Conservation (phyloP, 148 eudicot species). For the Rhododendron ferrugineum region DNA sequence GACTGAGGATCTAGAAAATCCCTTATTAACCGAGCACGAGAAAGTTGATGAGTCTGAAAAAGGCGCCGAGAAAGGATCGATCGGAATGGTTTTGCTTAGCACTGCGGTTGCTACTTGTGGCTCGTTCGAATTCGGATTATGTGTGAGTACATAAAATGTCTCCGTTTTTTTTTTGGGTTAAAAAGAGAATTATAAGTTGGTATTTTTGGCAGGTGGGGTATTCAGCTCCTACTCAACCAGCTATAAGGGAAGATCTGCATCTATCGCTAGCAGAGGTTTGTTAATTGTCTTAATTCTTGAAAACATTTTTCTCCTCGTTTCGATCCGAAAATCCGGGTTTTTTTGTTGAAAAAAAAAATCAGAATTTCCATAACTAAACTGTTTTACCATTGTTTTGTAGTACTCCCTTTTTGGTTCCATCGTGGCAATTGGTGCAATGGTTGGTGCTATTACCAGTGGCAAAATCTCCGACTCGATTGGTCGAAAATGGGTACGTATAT, state of each 20-base stretch:
- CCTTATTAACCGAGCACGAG: slow-evolving; percentile 18
- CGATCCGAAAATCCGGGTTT: not conserved
- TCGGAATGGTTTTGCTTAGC: slow-evolving; percentile 56
- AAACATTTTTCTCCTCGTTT: not conserved
- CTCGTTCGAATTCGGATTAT: slow-evolving; percentile 68
- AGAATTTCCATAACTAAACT: not conserved
- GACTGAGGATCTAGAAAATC: slow-evolving; percentile 44
- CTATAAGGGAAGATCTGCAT: slow-evolving; percentile 58
- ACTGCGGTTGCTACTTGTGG: slow-evolving; percentile 76
- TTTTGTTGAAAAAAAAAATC: not conserved
- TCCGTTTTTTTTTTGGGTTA: not conserved
- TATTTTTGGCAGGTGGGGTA: slow-evolving; percentile 70
- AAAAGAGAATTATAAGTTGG: slow-evolving; percentile 7
- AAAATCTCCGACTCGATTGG: slow-evolving; percentile 60
- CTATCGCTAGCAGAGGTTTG: slow-evolving; percentile 53
- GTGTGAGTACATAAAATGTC: slow-evolving; percentile 44
- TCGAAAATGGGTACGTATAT: slow-evolving; percentile 68
- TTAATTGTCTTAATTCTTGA: not conserved
- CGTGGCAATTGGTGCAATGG: slow-evolving; percentile 72
- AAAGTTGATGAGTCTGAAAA: slow-evolving; percentile 16
- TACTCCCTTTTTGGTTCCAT: slow-evolving; percentile 78
- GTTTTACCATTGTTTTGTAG: slow-evolving; percentile 19
- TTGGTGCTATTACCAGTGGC: slow-evolving; percentile 77
- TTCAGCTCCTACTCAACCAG: slow-evolving; percentile 77
- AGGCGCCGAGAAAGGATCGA: slow-evolving; percentile 26